A percentile compares a stretch with the other conserved stretches of the same genome.
Conservation (phyloP, 371 early-diverging fungal genomes). For the Smittium culicis region DNA sequence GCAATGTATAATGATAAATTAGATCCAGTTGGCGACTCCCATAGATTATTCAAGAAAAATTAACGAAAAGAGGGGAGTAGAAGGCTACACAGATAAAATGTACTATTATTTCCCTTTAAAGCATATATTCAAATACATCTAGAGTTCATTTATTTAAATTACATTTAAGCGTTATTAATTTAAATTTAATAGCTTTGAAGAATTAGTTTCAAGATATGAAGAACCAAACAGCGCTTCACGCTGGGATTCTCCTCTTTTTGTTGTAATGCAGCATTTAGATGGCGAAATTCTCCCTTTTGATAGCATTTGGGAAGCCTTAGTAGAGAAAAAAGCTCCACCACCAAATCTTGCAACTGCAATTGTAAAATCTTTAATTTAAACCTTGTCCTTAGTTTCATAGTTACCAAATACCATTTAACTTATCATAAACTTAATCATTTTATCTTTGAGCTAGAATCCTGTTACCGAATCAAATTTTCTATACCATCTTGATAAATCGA, state of each 20-base stretch:
- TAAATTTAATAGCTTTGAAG: constrained; percentile 51
- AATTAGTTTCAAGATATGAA: constrained; percentile 79
- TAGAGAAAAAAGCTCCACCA: constrained; percentile 59
- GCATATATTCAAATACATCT: too few relatives aligned
- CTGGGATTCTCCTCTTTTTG: constrained; percentile 93
- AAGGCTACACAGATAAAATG: constrained; percentile 7
- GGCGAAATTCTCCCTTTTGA: constrained; percentile 39
- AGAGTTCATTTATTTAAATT: too few relatives aligned
- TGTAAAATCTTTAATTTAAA: constrained; percentile 6
- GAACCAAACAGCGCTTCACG: constrained; percentile 79
- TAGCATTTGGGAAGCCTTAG: constrained; percentile 60
- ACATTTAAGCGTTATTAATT: too few relatives aligned
- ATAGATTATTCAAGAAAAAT: constrained; percentile 45
- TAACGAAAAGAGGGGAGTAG: constrained; percentile 38
- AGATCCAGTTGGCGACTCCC: constrained; percentile 36
- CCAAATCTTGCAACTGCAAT: constrained; percentile 70
- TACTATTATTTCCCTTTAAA: too few relatives aligned
- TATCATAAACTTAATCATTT: too few relatives aligned
- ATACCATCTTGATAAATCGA: constrained; percentile 71
- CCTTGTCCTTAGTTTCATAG: constrained; percentile 9
- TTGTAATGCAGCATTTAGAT: constrained; percentile 55
- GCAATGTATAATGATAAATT: not conserved
- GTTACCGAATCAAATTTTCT: constrained; percentile 78
- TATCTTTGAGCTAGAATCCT: constrained; percentile 66
- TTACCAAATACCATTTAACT: too few relatives aligned